phyloP scores from a whole-genome alignment of 2,329 filamentous ascomycete species.

The Fusarium transvaalense region DNA sequence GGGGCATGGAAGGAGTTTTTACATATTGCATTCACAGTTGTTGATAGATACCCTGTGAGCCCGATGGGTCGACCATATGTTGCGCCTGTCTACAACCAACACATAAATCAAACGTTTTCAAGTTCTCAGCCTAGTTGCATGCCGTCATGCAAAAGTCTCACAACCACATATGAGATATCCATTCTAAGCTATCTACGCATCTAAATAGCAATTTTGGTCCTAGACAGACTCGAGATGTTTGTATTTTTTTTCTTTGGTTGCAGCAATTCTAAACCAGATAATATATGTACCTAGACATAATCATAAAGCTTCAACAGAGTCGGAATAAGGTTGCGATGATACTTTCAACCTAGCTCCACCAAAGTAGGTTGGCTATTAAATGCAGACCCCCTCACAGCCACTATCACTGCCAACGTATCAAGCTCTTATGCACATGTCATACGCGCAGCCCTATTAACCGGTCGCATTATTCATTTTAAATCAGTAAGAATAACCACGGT shows the following conservation, averaged over 20 bases:
- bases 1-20: constrained; percentile 12
- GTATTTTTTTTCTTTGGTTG: background rate
- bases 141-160: background rate
- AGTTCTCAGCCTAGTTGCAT: constrained; percentile 7
- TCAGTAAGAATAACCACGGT: background rate
- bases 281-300: background rate
- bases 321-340: background rate
- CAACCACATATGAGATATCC: background rate
- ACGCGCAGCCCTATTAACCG: background rate
- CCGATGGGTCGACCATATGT: constrained; percentile 22
- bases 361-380: constrained; percentile 14
- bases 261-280: background rate
- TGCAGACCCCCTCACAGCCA: constrained; percentile 31
- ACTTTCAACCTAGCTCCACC: constrained; percentile 26
- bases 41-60: constrained; percentile 42
- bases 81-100: constrained; percentile 28
- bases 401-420: constrained; percentile 10
- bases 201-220: background rate
- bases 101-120: constrained; percentile 24
- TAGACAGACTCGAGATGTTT: background rate
- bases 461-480: background rate
- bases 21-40: constrained; percentile 28
- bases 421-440: constrained; percentile 3
- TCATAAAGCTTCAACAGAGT: background rate
- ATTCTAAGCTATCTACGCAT: background rate